phyloP scores from a whole-genome alignment of 352 stramenopile genomes.

The Bremia lactucae region DNA sequence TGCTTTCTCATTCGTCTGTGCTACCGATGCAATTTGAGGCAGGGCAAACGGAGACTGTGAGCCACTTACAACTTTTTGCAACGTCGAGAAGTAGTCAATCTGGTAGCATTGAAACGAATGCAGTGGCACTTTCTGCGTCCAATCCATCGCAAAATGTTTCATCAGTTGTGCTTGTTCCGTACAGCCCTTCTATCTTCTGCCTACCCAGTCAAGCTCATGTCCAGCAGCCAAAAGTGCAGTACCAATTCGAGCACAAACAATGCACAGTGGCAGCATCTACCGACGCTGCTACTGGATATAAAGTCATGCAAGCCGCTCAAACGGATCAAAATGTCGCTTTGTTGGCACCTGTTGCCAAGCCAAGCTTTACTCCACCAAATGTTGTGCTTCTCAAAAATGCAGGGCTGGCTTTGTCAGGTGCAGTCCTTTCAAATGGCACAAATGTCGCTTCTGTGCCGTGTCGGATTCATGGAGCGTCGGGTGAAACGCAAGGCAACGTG shows the following conservation, averaged over 20 bases:
- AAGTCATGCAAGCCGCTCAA: not conserved
- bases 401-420: slow-evolving; percentile 2
- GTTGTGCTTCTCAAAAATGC: slow-evolving; percentile 17
- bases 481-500: not conserved
- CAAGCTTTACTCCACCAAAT: slow-evolving; percentile 5
- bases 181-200: slow-evolving; percentile 11
- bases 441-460: slow-evolving; percentile 21
- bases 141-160: slow-evolving; percentile 14
- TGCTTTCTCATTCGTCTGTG: slow-evolving; percentile 3
- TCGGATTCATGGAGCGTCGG: slow-evolving; percentile 18
- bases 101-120: slow-evolving; percentile 3
- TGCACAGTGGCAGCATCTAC: slow-evolving; percentile 4
- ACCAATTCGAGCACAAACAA: slow-evolving; percentile 3
- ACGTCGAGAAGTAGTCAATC: slow-evolving; percentile 1
- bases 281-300: not conserved
- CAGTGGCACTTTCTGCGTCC: not conserved
- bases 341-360: slow-evolving; percentile 5
- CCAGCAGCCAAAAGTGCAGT: slow-evolving; percentile 5
- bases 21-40: slow-evolving; percentile 17
- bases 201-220: slow-evolving; percentile 7
- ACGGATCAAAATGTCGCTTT: slow-evolving; percentile 9
- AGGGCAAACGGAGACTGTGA: slow-evolving; percentile 15
- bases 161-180: slow-evolving; percentile 26
- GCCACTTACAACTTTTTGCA: slow-evolving; percentile 11
- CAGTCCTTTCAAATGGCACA: slow-evolving; percentile 2